phyloP scores from a whole-genome alignment of 768 basidiomycete genomes.

The Boletus rubescentipes region DNA sequence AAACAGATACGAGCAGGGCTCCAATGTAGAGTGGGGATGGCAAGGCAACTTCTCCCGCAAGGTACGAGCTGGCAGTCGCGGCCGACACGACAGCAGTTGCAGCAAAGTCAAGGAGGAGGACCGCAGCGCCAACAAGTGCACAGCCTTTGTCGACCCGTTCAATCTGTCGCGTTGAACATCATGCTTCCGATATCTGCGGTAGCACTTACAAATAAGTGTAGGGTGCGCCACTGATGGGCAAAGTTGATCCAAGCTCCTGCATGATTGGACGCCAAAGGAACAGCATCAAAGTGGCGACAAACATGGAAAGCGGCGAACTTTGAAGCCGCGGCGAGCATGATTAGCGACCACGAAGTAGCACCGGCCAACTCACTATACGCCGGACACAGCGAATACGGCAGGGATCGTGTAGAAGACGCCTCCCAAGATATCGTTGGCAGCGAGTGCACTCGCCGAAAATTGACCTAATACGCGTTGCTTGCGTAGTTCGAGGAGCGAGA shows the following conservation, averaged over 20 bases:
- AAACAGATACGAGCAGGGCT: conserved; percentile 50
- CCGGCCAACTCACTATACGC: conserved; percentile 55
- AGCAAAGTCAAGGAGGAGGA: conserved; percentile 70
- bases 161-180: conserved; percentile 38
- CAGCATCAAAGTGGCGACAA: conserved; percentile 58
- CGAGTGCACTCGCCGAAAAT: conserved; percentile 63
- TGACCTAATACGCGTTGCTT: conserved; percentile 53
- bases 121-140: conserved; percentile 66
- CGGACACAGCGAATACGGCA: conserved; percentile 56
- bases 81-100: conserved; percentile 72
- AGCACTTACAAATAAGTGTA: conserved; percentile 62
- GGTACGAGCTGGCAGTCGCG: conserved; percentile 66
- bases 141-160: conserved; percentile 59
- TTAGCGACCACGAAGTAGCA: not conserved
- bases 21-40: conserved; percentile 57
- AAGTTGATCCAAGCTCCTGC: conserved; percentile 66
- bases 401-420: conserved; percentile 72
- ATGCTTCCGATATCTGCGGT: not conserved
- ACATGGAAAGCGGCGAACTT: conserved; percentile 69
- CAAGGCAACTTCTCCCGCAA: conserved; percentile 58
- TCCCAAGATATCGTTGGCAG: conserved; percentile 66
- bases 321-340: not conserved
- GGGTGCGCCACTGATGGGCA: conserved; percentile 69
- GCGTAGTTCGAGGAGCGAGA: conserved; percentile 29
- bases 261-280: conserved; percentile 77